These are phyloP conservation scores for Botryosphaeria agaves DNA, from an alignment of 2,329 filamentous ascomycete species.

Conservation along the genomic window DNA sequence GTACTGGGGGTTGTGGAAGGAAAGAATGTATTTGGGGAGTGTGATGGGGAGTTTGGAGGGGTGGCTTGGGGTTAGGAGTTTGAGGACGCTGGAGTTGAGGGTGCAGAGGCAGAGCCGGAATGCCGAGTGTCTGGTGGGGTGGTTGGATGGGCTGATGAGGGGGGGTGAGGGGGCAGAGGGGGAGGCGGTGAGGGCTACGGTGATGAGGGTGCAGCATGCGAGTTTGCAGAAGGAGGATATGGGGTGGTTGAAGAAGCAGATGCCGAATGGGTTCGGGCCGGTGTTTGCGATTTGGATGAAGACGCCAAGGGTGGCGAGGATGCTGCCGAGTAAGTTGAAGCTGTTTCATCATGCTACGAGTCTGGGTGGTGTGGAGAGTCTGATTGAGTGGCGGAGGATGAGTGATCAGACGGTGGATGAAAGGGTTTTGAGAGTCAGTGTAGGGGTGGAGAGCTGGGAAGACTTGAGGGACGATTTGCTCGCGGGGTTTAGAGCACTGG, in stretches of 20 bases:
- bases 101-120: conserved; percentile 61
- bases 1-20: conserved; percentile 41
- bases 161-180: conserved; percentile 21
- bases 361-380: conserved; percentile 79
- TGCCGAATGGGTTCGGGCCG: conserved; percentile 79
- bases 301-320: conserved; percentile 40
- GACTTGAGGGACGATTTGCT: conserved; percentile 65
- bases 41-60: conserved; percentile 83
- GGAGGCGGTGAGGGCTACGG: conserved; percentile 31
- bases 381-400: conserved; percentile 96
- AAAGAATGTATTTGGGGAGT: conserved; percentile 61
- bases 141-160: conserved; percentile 41
- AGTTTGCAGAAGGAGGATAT: conserved; percentile 52
- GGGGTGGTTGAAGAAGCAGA: conserved; percentile 64
- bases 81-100: conserved; percentile 73
- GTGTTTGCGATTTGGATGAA: conserved; percentile 65
- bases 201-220: conserved; percentile 55
- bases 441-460: conserved; percentile 75
- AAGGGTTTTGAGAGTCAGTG: conserved; percentile 59
- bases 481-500: conserved; percentile 44
- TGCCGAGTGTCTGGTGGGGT: conserved; percentile 51
- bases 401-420: conserved; percentile 57
- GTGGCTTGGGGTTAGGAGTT: conserved; percentile 76
- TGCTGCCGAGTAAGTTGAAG: conserved; percentile 57
- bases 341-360: conserved; percentile 94